These are phyloP conservation scores for Trametes hirsuta DNA, from an alignment of 1,284 basidiomycete species.

Conservation along the genomic window DNA sequence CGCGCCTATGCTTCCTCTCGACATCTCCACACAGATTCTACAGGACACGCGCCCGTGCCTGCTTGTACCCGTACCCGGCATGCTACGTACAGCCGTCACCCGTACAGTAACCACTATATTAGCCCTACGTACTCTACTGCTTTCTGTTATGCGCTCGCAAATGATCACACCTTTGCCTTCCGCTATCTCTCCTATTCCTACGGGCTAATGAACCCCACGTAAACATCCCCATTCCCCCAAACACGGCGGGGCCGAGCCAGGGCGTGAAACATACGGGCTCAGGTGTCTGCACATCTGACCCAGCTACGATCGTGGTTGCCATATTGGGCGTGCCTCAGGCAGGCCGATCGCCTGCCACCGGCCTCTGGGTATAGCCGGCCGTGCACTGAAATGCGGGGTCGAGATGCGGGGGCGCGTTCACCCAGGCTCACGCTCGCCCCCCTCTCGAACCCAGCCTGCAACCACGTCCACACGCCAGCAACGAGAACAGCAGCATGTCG, in stretches of 20 bases:
- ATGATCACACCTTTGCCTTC: not conserved
- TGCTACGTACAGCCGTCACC: not conserved
- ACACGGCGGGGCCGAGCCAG: no score
- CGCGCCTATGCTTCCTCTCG: not conserved
- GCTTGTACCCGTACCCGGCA: slow-evolving; percentile 10
- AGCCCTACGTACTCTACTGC: not conserved
- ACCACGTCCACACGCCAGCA: not conserved
- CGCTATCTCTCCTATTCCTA: not conserved
- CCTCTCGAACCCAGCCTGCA: not conserved
- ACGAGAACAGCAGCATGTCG: slow-evolving; percentile 43
- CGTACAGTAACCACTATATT: not conserved
- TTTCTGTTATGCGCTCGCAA: not conserved
- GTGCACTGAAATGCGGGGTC: slow-evolving; percentile 12
- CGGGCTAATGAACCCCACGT: no score
- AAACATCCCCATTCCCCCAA: not conserved
- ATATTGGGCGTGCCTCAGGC: not conserved
- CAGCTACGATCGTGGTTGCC: slow-evolving; percentile 15
- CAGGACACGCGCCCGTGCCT: slow-evolving; percentile 1
- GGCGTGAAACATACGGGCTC: not conserved
- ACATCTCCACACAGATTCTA: not conserved
- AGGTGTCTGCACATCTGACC: slow-evolving; percentile 16
- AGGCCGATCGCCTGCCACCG: slow-evolving; percentile 9
- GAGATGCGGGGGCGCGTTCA: not conserved
- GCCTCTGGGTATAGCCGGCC: slow-evolving; percentile 17
- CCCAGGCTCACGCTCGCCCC: not conserved